Evolutionary conservation across 2,329 filamentous ascomycete species (phyloP), one percentile per base, ranked within the genome.

Genomic region (Aspergillus cejpii): DNA sequence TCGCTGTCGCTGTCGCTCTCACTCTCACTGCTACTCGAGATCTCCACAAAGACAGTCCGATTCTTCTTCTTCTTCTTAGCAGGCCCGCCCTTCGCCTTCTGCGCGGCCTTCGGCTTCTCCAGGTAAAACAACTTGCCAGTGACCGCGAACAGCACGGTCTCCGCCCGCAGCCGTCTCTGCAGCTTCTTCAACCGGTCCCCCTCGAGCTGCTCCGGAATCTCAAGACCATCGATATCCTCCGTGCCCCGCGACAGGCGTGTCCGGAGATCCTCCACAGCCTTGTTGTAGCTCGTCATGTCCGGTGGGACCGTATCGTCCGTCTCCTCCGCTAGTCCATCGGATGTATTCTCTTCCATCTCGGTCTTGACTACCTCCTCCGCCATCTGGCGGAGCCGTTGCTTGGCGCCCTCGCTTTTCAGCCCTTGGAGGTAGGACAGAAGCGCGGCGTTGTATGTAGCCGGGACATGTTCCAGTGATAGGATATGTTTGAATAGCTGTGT

Each of bases 401-500:
- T 78, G 43, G 87, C 80, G 5, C 82, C 82, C 49, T 78, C 79
- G 28, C 89, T 86, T 69, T 90, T 83, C 44, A 96, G 69, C 40
- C 88, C 87, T 46, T 78, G 74, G 52, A 96, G 79, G 69, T 96
- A 97, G 41, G 80, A 75, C 61, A 84, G 79, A 33, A 96, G 80
- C 17, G 81, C 74, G 37, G 78, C 69, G 47, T 87, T 81, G 67
- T 91, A 79, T 47, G 77, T 71, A 12, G 81, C 70, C 0, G 89
- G 87, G 34, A 96, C 78, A 34, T 79, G 77, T 56, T 81, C 78
- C 52, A 81, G 70, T 54, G 86, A 81, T 62, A 94, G 87, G 37
- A 85, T 70, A 71, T 94, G 82, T 65, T 92, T 91, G 61, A 96
- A 79, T 10, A 96, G 74, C 55, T 87, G 80, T 43, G 83, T 87